Evolutionary conservation across 768 basidiomycete genomes (phyloP).

Genomic region (Pisolithus sp.): DNA sequence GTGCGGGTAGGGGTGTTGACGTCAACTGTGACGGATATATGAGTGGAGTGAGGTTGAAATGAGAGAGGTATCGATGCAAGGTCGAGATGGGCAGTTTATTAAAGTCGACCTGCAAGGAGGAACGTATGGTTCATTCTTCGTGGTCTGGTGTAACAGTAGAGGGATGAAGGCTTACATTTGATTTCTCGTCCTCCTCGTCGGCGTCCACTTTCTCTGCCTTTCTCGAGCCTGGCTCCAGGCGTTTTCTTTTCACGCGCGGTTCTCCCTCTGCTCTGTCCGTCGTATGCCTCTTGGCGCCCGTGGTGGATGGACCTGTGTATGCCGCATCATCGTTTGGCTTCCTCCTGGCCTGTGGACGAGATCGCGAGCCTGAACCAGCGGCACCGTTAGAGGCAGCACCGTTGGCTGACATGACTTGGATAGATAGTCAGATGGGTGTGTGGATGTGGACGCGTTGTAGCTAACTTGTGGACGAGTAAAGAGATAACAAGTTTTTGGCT

Average conservation of each 20-base stretch:
- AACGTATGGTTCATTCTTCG: background rate
- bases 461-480: background rate
- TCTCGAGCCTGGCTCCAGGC: constrained; percentile 40
- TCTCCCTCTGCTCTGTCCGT: constrained; percentile 68
- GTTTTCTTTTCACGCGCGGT: constrained; percentile 67
- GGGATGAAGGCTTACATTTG: constrained; percentile 20
- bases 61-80: constrained; percentile 66
- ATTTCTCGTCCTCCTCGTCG: constrained; percentile 24
- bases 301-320: constrained; percentile 54
- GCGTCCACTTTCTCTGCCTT: constrained; percentile 34
- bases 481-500: background rate
- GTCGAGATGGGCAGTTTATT: constrained; percentile 56
- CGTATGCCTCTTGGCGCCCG: constrained; percentile 61
- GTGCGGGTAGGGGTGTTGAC: constrained; percentile 64
- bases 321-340: constrained; percentile 64
- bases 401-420: constrained; percentile 17
- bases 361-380: constrained; percentile 44
- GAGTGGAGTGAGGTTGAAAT: constrained; percentile 64
- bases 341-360: constrained; percentile 57
- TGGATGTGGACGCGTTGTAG: background rate
- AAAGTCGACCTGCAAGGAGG: constrained; percentile 60
- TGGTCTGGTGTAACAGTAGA: background rate
- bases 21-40: constrained; percentile 67
- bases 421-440: background rate
- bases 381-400: constrained; percentile 15